Base-by-base conservation (phyloP, 768 basidiomycete genomes). In the Cubamyces lactineus region DNA sequence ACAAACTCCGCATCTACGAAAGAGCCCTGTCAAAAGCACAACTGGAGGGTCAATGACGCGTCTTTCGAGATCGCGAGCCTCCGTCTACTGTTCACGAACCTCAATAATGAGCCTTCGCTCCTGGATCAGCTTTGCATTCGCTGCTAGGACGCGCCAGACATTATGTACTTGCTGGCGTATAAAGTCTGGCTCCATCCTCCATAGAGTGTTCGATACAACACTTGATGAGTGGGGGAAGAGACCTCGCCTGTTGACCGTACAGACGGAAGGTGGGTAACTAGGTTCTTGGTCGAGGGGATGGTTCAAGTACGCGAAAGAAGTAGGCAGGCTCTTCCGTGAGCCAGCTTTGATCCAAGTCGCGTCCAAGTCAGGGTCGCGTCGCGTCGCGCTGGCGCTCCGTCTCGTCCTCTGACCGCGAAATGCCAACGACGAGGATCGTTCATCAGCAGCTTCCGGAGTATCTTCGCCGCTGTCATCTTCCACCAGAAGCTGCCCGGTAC, bases 101-200 rank as follows among this genome's bases (percentile, higher is more conserved):
- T 61, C 59, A 23, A 48, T 21, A 9, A 23, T 38, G 39, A 62
- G 41, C 12, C 38, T 21, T 38, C 30, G 55, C 2, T 56, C 61
- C 9, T 39, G 8, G 11, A 61, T 55, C 34, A 54, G 40, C 45
- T 54, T 48, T 24, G 46, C 53, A 47, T 61, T 61, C 11, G 59
- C 38, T 11, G 46, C 24, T 16, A 54, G 8, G 28, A 61, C 53
- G 16, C 52, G 52, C 52, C 52, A 54, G 28, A 61, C 21, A 38
- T 53, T 54, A n/a, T 48, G 48, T 5, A 53, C 53, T 47, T 61
- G 59, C 23, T 61, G 53, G 26, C 52, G 52, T 9, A 49, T 28
- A 19, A 61, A 61, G 12, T 61, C 59, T 19, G 52, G 52, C 38
- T 51, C 49, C 58, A 53, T 53, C 9, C 16, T 17, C 8, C 34